These are phyloP conservation scores for Aspergillus nanangensis DNA, from an alignment of 495 filamentous ascomycete species.

Conservation along the genomic window DNA sequence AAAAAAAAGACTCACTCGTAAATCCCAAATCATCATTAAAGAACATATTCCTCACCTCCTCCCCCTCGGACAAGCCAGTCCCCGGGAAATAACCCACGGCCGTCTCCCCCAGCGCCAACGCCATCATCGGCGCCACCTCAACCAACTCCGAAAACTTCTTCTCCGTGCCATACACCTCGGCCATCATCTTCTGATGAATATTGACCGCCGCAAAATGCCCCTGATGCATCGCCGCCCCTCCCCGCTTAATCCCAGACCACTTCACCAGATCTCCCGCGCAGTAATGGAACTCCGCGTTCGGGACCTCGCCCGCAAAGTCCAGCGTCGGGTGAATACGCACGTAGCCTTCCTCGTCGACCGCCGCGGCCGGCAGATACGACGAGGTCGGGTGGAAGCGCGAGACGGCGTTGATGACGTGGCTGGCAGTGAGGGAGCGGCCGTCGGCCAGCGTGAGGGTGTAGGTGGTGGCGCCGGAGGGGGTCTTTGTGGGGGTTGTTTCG, in stretches of 20 bases:
- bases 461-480: constrained; percentile 13
- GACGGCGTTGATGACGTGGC: constrained; percentile 50
- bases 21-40: constrained; percentile 1
- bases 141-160: background rate
- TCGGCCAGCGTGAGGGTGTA: constrained; percentile 44
- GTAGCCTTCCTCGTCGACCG: constrained; percentile 45
- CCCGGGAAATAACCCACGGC: background rate
- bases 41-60: background rate
- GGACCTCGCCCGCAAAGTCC: background rate
- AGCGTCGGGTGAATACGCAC: constrained; percentile 36
- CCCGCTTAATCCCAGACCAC: constrained; percentile 1
- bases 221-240: background rate
- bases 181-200: background rate
- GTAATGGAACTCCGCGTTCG: background rate
- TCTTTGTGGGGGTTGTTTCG: background rate
- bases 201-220: background rate
- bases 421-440: constrained; percentile 43
- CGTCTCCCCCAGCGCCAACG: background rate
- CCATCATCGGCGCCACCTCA: constrained; percentile 1
- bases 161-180: background rate
- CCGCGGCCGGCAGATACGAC: constrained; percentile 38
- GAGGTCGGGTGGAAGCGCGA: constrained; percentile 46
- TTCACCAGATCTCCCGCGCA: background rate
- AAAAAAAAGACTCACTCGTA: background rate
- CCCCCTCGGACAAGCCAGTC: background rate